These are phyloP conservation scores for Boletellus deceptivus DNA, from an alignment of 1,284 basidiomycete species.

Conservation along the genomic window DNA sequence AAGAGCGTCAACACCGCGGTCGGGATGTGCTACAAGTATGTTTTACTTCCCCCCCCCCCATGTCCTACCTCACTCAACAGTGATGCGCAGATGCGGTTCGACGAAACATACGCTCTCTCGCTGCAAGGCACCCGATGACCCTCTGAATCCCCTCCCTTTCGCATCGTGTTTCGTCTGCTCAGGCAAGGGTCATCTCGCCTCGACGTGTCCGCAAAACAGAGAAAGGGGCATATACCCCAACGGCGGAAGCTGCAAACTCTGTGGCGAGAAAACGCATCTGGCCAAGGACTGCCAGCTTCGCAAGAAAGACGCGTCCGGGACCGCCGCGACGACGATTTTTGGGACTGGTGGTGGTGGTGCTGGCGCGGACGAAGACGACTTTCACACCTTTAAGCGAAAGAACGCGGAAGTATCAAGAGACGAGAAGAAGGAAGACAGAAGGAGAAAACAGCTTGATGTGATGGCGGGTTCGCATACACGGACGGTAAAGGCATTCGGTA, in stretches of 20 bases:
- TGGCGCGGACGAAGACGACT: constrained; percentile 92
- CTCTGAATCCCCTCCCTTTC: constrained; percentile 75
- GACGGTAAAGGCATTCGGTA: constrained; percentile 44
- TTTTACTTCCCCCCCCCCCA: not conserved
- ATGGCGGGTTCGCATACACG: constrained; percentile 47
- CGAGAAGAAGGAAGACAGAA: constrained; percentile 49
- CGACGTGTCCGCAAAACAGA: constrained; percentile 73
- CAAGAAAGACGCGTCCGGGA: constrained; percentile 48
- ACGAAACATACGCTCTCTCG: constrained; percentile 73
- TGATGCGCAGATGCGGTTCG: constrained; percentile 72
- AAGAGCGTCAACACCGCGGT: constrained; percentile 40
- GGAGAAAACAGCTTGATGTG: constrained; percentile 42
- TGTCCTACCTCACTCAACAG: constrained; percentile 4
- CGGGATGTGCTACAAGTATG: constrained; percentile 77
- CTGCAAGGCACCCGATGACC: constrained; percentile 68
- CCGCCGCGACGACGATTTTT: constrained; percentile 37
- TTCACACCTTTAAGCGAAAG: constrained; percentile 74
- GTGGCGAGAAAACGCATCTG: constrained; percentile 80
- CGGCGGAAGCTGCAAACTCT: constrained; percentile 88
- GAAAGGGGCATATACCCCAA: constrained; percentile 86
- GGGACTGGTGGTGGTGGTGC: constrained; percentile 51
- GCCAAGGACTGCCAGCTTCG: constrained; percentile 79
- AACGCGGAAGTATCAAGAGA: constrained; percentile 59
- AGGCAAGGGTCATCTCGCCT: constrained; percentile 34
- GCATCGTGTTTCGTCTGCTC: constrained; percentile 93